A percentile compares a stretch with the other conserved stretches of the same genome.
These are phyloP conservation scores for Penicillium soppii DNA, from an alignment of 495 filamentous ascomycete genomes.

Conservation along the genomic window DNA sequence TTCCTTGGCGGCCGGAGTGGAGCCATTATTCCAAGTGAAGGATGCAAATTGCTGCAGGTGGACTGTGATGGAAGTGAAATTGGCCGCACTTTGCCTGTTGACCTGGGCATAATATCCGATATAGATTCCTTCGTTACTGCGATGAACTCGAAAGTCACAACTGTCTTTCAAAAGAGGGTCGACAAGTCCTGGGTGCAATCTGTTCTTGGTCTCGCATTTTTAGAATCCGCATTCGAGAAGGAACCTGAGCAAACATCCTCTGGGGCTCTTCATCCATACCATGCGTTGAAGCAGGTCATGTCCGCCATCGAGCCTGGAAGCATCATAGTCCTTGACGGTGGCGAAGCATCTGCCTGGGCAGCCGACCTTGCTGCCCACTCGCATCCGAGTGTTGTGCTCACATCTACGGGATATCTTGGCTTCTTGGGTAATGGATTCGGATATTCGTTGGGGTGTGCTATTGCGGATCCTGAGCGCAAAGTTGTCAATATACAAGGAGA, in stretches of 20 bases:
- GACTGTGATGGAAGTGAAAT: conserved; percentile 27
- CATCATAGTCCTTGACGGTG: conserved; percentile 29
- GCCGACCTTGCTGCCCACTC: conserved; percentile 10
- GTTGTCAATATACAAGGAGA: conserved; percentile 28
- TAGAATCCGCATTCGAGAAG: conserved; percentile 18
- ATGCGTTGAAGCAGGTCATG: conserved; percentile 22
- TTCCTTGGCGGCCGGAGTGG: conserved; percentile 23
- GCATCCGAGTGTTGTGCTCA: conserved; percentile 17
- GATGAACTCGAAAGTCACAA: conserved; percentile 8
- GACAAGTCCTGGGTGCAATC: conserved; percentile 19
- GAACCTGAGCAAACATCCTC: conserved; percentile 13
- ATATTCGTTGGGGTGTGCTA: conserved; percentile 23
- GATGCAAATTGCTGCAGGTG: conserved; percentile 26
- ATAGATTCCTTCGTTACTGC: conserved; percentile 16
- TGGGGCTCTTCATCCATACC: conserved; percentile 26
- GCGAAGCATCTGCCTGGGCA: conserved; percentile 23
- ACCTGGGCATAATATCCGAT: conserved; percentile 27
- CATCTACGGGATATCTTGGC: conserved; percentile 23
- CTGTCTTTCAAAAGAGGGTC: neutral
- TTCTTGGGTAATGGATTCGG: conserved; percentile 29
- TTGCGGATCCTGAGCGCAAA: conserved; percentile 22
- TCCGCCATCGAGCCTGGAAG: conserved; percentile 21
- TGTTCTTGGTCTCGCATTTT: conserved; percentile 9
- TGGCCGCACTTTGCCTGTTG: conserved; percentile 21
- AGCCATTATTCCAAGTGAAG: conserved; percentile 22